Evolutionary conservation across 352 stramenopile species (phyloP).

Genomic region (Phytopythium chamaehyphon): DNA sequence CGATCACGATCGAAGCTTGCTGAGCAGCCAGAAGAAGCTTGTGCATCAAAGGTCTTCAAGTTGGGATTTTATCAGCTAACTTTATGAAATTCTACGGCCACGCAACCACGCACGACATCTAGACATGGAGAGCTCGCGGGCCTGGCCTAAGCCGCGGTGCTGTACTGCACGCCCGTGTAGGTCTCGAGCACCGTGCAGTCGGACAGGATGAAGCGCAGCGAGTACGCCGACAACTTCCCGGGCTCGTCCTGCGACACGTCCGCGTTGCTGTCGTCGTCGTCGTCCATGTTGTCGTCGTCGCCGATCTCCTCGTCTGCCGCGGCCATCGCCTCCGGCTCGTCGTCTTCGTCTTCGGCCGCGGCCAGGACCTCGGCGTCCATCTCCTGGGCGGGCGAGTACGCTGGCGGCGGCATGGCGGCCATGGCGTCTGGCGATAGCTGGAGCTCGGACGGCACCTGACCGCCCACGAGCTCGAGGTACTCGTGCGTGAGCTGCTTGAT

Average conservation of each 20-base stretch:
- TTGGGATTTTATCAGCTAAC: too few relatives aligned
- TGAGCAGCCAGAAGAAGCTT: too few relatives aligned
- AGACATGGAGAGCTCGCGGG: slow-evolving; percentile 7
- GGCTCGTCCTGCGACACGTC: slow-evolving; percentile 6
- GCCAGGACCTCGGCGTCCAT: slow-evolving; percentile 55
- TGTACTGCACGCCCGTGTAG: slow-evolving; percentile 48
- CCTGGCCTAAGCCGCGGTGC: slow-evolving; percentile 23
- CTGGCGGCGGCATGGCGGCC: slow-evolving; percentile 41
- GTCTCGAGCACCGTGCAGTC: slow-evolving; percentile 76
- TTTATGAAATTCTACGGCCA: background rate
- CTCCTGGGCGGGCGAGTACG: slow-evolving; percentile 26
- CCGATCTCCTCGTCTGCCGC: slow-evolving; percentile 31
- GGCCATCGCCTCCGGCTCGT: slow-evolving; percentile 24
- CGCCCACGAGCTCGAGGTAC: slow-evolving; percentile 72
- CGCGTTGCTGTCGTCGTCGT: slow-evolving; percentile 29
- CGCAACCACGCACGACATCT: background rate
- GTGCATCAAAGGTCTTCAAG: too few relatives aligned
- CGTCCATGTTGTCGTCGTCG: slow-evolving; percentile 45
- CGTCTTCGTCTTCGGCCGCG: slow-evolving; percentile 32
- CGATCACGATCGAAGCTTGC: too few relatives aligned
- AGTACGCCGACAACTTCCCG: slow-evolving; percentile 58
- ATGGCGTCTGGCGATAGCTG: slow-evolving; percentile 55
- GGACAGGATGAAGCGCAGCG: slow-evolving; percentile 74
- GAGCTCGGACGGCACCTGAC: slow-evolving; percentile 68
- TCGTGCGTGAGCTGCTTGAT: slow-evolving; percentile 80